Evolutionary conservation across 768 basidiomycete species (phyloP), one percentile per base, ranked within the genome.

Genomic region (Chlorophyllum brunneum): DNA sequence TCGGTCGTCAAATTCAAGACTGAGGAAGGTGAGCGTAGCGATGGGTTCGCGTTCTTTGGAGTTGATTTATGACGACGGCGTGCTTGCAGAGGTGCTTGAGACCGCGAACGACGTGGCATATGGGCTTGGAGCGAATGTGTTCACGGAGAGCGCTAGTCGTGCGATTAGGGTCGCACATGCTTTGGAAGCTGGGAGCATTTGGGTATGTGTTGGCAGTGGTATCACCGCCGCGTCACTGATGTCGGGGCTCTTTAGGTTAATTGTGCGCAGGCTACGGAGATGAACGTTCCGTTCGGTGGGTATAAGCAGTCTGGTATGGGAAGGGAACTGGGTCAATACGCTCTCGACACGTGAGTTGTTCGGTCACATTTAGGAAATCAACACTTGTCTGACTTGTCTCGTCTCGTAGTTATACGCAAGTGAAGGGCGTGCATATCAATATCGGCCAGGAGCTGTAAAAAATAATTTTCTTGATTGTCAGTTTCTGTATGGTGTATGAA

Each of bases 101-200:
- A 70, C 77, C 61, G 92, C 88, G 39, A 95, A 94, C 71, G 82
- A 92, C 64, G 83, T 85, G 0, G 72, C 44, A 1, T 91, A 91
- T 70, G 92, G 92, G 37, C 78, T 93, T 24, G 88, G 87, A 5
- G 81, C 84, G 4, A 84, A 87, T 8, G 80, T 94, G 48, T 92
- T 89, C 73, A 79, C 86, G 34, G 70, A 76, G 61, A 75, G 92
- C 70, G 66, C 89, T 65, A 79, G 72, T 50, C 75, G 83, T 27
- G 89, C 85, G 2, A 70, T 92, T 54, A 67, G 68, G 46, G 77
- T 82, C 8, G 82, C 88, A 24, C 79, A 86, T 65, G 70, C 67
- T 55, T 69, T 94, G 54, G 77, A 85, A 58, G 83, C 85, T 2
- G 86, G 87, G 24, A 85, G 83, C 13, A 73, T 72, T n/a, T 88